Evolutionary conservation across 2,329 filamentous ascomycete genomes (phyloP).

Genomic region (Verticillium zaregamsianum): DNA sequence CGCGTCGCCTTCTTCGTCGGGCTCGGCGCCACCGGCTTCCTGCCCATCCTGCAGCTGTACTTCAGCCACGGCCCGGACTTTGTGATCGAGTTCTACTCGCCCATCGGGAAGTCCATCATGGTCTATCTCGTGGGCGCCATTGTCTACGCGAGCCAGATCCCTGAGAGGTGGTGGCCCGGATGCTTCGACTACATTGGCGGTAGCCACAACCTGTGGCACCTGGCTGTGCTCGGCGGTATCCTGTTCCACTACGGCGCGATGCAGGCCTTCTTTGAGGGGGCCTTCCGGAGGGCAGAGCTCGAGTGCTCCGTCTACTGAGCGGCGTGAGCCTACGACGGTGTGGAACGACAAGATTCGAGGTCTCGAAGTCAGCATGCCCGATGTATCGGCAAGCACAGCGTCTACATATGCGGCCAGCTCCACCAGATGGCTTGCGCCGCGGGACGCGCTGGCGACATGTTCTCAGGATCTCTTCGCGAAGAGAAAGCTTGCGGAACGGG

Average conservation of each 20-base stretch:
- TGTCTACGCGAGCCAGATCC: conserved; percentile 87
- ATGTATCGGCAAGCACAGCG: neutral
- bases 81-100: conserved; percentile 87
- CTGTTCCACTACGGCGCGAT: conserved; percentile 96
- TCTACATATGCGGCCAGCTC: too few species aligned
- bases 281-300: conserved; percentile 63
- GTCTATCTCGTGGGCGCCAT: conserved; percentile 84
- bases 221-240: conserved; percentile 90
- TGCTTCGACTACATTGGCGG: conserved; percentile 94
- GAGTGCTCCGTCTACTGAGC: conserved; percentile 51
- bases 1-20: conserved; percentile 89
- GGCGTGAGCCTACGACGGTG: neutral
- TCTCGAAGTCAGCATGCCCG: neutral
- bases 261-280: conserved; percentile 85
- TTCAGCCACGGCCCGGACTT: conserved; percentile 72
- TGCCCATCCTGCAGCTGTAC: conserved; percentile 81
- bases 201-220: conserved; percentile 96
- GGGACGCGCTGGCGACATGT: too few species aligned
- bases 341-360: neutral
- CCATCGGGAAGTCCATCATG: conserved; percentile 74
- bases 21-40: conserved; percentile 81
- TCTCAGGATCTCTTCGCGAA: too few species aligned
- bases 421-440: too few species aligned
- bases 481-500: too few species aligned
- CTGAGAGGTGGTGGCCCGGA: conserved; percentile 88